Base-by-base conservation (phyloP, 176 grass and related monocot genomes). In the Echinochloa phyllopogon region DNA sequence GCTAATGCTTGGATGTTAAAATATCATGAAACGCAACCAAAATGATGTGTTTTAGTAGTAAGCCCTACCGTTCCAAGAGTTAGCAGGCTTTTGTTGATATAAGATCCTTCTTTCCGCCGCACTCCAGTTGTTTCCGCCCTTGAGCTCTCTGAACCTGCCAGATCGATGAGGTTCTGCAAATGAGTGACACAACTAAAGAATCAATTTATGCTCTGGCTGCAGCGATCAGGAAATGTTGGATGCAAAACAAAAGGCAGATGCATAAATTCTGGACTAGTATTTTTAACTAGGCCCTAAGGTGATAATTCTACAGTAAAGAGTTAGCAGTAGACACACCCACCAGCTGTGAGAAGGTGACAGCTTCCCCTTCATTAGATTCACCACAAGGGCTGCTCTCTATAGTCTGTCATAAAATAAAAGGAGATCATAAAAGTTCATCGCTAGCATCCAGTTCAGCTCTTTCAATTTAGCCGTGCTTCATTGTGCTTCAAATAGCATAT, bases 101-200 rank as follows among this genome's bases (percentile, higher is more conserved):
- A 99, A 88, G 94, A 96, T 90, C 97, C 97, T 92, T 99, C 97
- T 87, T 99, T 99, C 69, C 90, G 88, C 61, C 90, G 97, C 74
- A 99, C 86, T 91, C 97, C 97, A 77, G 97, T 96, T 39, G 97
- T 99, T 92, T 99, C 97, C 48, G 90, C 97, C 85, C 86, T 94
- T 83, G 97, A 99, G 84, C 94, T 99, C 88, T 99, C 97, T 78
- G 97, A 99, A 91, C 94, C 97, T 84, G 97, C 97, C 82, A 99
- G 90, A 94, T 99, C 97, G 88, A 99, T 99, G 82, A 99, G 92
- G 90, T 96, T 96, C 97, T 99, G 94, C 94, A 96, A 64, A 86
- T 82, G 79, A 90, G 86, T 86, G 86, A 84, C 70, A 85, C 18
- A 77, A 73, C 40, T 86, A 73, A 88, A 77, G 56, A 90, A 81